These are phyloP conservation scores for Corinectria fuckeliana DNA, from an alignment of 2,329 filamentous ascomycete genomes.

Conservation along the genomic window DNA sequence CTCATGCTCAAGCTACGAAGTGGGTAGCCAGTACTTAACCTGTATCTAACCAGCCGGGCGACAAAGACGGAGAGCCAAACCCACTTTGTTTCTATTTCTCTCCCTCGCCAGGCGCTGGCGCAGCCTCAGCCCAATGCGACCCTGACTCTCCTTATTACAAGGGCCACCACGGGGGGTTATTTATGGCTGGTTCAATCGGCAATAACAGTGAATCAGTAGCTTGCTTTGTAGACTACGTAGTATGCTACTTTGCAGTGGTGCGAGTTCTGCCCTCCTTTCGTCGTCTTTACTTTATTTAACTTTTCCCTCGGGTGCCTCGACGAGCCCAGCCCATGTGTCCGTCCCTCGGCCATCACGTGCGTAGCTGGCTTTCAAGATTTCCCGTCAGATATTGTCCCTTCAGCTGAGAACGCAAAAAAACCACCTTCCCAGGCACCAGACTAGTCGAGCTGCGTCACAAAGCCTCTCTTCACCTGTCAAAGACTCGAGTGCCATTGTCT, in stretches of 20 bases:
- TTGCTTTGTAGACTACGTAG: too few species aligned
- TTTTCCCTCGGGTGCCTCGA: slow-evolving; percentile 8
- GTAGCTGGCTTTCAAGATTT: too few species aligned
- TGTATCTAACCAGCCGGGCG: slow-evolving; percentile 8
- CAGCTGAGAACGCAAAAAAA: not conserved
- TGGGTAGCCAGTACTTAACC: too few species aligned
- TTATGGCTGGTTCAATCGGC: too few species aligned
- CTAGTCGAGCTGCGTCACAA: slow-evolving; percentile 4
- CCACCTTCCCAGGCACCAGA: not conserved
- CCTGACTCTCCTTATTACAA: not conserved
- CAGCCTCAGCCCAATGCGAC: slow-evolving; percentile 12
- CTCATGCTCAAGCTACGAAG: not conserved
- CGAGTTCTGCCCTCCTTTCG: not conserved
- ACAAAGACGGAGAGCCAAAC: slow-evolving; percentile 2
- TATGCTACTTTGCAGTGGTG: not conserved
- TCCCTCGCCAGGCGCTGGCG: not conserved
- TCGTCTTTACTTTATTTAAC: not conserved
- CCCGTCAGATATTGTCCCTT: not conserved
- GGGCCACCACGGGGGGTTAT: not conserved
- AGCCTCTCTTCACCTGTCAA: slow-evolving; percentile 17
- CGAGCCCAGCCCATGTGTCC: slow-evolving; percentile 9
- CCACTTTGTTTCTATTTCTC: not conserved
- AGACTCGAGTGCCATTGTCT: slow-evolving; percentile 20
- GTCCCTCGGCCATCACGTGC: not conserved
- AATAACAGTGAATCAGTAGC: not conserved